Evolutionary conservation across 768 basidiomycete genomes (phyloP), one percentile per base, ranked within the genome.

Genomic region (Pleurotus giganteus): DNA sequence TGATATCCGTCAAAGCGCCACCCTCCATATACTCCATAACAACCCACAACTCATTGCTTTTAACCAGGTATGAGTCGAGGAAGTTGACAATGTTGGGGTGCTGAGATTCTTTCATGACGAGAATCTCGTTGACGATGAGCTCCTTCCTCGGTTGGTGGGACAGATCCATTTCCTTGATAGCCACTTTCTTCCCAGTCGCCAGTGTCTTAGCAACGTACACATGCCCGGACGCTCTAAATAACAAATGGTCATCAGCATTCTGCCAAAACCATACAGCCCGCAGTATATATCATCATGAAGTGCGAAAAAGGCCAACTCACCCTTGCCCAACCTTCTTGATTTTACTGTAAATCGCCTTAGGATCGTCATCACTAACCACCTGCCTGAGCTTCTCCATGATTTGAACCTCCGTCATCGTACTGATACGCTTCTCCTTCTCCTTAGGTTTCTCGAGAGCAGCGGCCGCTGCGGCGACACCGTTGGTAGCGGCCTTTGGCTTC

Each of bases 11-110:
- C 64, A 99, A 75, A 15, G 96, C 94, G 36, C 97, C 95, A 50
- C 94, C 94, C 71, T 98, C 94, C 94, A 98, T 98, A 66, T 91
- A 96, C 73, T 98, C 94, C 94, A 96, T 98, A 56, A 96, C 94
- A 41, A 97, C 94, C 94, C 94, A 98, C 21, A 97, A 82, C 66
- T 96, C 94, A 50, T 80, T 88, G 67, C 78, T 87, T 72, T 89
- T 89, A 51, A 97, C 84, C 41, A 98, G 81, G 70, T 94, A 97
- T 21, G 91, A 84, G 4, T 96, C 91, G 37, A 96, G 72, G 72
- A 92, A 98, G 72, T 96, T 96, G 76, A 98, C 94, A 55, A 98
- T 95, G 65, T 97, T 98, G 27, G 94, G 92, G 68, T 97, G 94
- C 59, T 94, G 92, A 24, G 91, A 94, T 70, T 95, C 97, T 69